Base-by-base conservation (phyloP, 176 grass and related monocot species). In the Elymus sibiricus region DNA sequence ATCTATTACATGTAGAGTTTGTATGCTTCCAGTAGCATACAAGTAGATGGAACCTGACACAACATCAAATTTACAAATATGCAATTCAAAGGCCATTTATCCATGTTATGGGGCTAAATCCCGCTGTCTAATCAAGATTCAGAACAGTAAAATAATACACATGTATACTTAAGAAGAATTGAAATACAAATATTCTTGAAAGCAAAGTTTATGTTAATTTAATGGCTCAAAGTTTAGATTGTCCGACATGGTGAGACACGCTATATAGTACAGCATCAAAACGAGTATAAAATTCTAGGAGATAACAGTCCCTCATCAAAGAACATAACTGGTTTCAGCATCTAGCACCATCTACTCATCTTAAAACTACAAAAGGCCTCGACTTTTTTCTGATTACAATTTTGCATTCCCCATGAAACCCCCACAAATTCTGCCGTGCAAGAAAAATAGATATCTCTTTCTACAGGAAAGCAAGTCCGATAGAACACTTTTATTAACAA, bases 21-120 rank as follows among this genome's bases (percentile, higher is more conserved):
- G 95, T 64, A 89, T 76, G 79, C 62, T 91, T 46, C 92, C 95
- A 1, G 86, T 95, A 6, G 92, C 91, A 84, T 86, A 97, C 77
- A 92, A 11, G 82, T 91, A 95, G 26, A 95, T 70, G 27, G 88
- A 86, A 17, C 92, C 92, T 95, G 74, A 6, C 39, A 74, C 9
- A 80, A 70, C 4, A 39, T 66, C 29, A 79, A 44, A 75, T 38
- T 82, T 43, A 79, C 22, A 62, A 65, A 49, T 64, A 43, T 63
- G 28, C 14, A 62, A 16, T 7, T 58, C 55, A 58, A 8, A 31
- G 69, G 29, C 1, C 13, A 17, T 63, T 16, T n/a, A 11, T 59
- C 24, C 39, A 86, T 79, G 35, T 42, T 34, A 76, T 61, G 26
- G 14, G 32, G 24, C n/a, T 37, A 24, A 75, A 53, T 68, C 34